Base-by-base conservation (phyloP, 2,329 filamentous ascomycete genomes). In the Cladosporium phlei region DNA sequence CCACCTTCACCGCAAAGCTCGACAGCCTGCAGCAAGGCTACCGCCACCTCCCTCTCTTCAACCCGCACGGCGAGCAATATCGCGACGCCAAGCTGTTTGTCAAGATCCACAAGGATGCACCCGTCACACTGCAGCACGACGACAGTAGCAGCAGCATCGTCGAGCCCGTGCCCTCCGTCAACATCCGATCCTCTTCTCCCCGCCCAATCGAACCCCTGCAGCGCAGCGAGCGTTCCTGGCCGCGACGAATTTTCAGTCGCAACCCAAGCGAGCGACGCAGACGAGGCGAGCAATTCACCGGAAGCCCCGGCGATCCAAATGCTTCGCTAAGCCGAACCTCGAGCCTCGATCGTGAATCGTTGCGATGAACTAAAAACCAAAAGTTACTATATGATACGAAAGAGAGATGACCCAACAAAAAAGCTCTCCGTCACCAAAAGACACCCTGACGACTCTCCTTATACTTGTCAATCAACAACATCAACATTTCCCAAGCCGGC, bases 71-170 rank as follows among this genome's bases (percentile, higher is more conserved):
- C 51, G 90, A 96, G 58, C 88, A 90, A 58, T 97, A 94, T 64
- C 77, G 96, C 33, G 96, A 96, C 69, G 95, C 93, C 2, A 94
- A 89, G 9, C 74, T 98, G 12, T 95, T 97, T 67, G 95, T 90
- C 71, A 84, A 83, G 60, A 86, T 97, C 69, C 82, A 82, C 56
- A 85, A 81, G 54, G 72, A 78, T 50, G 51, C 55, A 12, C 59
- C 60, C 1, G 49, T 60, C 30, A 52, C 59, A 6, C 46, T 60
- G 38, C 59, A 58, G 40, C 53, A 56, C 30, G 55, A 62, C 54
- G 52, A 64, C 33, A 52, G 50, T 22, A 53, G 51, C 20, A 55
- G 59, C 38, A 55, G 56, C 27, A 46, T 53, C 44, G 52, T 55
- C 38, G 59, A 61, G 12, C 46, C 54, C 28, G 37, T 29, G 51